Evolutionary conservation across 768 basidiomycete genomes (phyloP).

Genomic region (Suillus americanus): DNA sequence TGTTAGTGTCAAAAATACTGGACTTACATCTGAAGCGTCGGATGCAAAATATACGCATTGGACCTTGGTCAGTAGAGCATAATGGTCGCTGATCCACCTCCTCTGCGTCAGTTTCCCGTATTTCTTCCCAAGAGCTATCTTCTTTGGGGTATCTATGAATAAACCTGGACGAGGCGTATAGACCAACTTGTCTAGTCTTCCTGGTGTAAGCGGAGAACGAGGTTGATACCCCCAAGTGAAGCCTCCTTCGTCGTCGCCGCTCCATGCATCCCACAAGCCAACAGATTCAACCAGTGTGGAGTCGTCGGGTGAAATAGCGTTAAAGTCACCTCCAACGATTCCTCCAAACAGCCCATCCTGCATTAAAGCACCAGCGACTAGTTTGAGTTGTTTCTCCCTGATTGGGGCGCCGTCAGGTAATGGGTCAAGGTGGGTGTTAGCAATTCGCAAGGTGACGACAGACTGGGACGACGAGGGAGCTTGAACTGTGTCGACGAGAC

Average conservation of each 20-base stretch:
- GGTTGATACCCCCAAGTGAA: slow-evolving; percentile 68
- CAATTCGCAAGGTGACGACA: slow-evolving; percentile 45
- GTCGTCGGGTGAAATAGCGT: slow-evolving; percentile 48
- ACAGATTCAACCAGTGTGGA: slow-evolving; percentile 35
- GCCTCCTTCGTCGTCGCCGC: slow-evolving; percentile 37
- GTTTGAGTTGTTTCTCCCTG: slow-evolving; percentile 43
- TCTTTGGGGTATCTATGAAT: slow-evolving; percentile 45
- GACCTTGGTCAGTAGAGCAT: slow-evolving; percentile 44
- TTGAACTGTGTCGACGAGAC: not conserved
- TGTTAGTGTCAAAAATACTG: not conserved
- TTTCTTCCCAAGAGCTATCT: slow-evolving; percentile 52
- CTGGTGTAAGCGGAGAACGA: slow-evolving; percentile 38
- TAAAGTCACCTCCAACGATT: slow-evolving; percentile 64
- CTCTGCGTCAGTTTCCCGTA: slow-evolving; percentile 27
- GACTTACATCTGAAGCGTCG: not conserved
- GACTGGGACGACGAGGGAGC: slow-evolving; percentile 27
- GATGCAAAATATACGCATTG: slow-evolving; percentile 7
- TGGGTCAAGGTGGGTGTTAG: slow-evolving; percentile 71
- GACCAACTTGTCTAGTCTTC: slow-evolving; percentile 59
- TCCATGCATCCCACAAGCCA: slow-evolving; percentile 57
- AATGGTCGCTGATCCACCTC: slow-evolving; percentile 60
- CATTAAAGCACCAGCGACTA: slow-evolving; percentile 45
- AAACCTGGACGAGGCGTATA: slow-evolving; percentile 46
- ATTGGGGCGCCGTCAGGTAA: slow-evolving; percentile 40
- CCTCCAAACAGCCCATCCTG: slow-evolving; percentile 46